phyloP scores from a whole-genome alignment of 192 early-diverging fungal species.

The Coemansia sp. region DNA sequence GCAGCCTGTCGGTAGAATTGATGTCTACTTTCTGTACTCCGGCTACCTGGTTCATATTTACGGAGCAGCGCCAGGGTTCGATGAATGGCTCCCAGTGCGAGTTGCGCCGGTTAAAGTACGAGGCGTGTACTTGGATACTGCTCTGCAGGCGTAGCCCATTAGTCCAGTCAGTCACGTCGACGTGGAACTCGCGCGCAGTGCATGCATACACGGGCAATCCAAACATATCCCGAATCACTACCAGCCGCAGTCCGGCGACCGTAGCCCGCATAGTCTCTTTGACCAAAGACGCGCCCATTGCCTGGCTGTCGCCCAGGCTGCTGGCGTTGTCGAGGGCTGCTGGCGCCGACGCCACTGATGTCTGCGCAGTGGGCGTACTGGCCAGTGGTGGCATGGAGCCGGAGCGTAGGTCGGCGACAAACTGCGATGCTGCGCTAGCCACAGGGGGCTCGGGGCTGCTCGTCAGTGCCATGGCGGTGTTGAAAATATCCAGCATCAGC shows the following conservation, averaged over 20 bases:
- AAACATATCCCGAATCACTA: constrained; percentile 94
- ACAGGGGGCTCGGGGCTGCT: constrained; percentile 18
- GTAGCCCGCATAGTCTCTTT: constrained; percentile 54
- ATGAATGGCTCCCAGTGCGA: constrained; percentile 98
- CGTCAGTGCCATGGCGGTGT: constrained; percentile 68
- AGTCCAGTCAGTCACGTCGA: constrained; percentile 88
- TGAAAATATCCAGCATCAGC: constrained; percentile 82
- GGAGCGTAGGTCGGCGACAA: background rate
- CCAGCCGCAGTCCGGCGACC: constrained; percentile 53
- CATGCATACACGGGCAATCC: constrained; percentile 91
- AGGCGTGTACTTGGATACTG: constrained; percentile 72
- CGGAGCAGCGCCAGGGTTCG: constrained; percentile 83
- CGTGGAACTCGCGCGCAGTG: constrained; percentile 74
- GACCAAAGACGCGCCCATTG: constrained; percentile 11
- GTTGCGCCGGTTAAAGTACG: constrained; percentile 96
- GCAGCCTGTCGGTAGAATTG: constrained; percentile 70
- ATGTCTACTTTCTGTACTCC: constrained; percentile 62
- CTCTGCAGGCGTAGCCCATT: constrained; percentile 66
- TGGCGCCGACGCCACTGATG: background rate
- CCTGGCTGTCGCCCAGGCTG: background rate
- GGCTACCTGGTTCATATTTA: constrained; percentile 48
- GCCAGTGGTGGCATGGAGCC: background rate
- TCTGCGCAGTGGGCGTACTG: background rate
- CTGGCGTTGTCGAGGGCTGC: background rate
- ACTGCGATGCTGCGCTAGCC: background rate